Evolutionary conservation across 164 flowering plant genomes (phyloP), one percentile per base, ranked within the genome.

Genomic region (Protea cynaroides): DNA sequence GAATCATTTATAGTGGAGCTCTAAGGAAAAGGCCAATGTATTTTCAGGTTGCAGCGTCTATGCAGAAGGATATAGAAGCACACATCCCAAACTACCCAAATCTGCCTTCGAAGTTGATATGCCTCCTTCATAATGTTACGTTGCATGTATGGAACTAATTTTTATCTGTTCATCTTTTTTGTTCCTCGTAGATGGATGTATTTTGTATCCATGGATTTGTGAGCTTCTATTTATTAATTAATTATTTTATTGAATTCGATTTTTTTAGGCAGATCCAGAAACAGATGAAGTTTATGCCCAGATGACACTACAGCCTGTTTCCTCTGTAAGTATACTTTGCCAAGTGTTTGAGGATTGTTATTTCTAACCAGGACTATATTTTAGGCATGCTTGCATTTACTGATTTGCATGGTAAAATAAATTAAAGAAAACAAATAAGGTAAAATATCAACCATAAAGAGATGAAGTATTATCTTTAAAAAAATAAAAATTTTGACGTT

Each of bases 201-300:
- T 46, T 25, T 47, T 21, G 47, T 51, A 7, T 13, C 15, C 17
- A 17, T 47, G 15, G 44, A 2, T 34, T 22, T 54, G 9, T 36
- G 17, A 29, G 34, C 34, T 9, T 2, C 44, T 21, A 19, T 21
- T 9, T 59, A 51, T 29, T 63, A n/a, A 51, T 58, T 50, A 36
- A 25, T 58, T 59, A n/a, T 40, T 38, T 56, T 56, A 12, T 70
- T 51, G 19, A 68, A 55, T 65, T 58, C 65, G 54, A 34, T 65
- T 65, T 61, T 61, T 61, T 21, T 74, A 95, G 99, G 99, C 99
- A n/a, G 97, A 92, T 71, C 84, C 89, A 59, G 99, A 95, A 74
- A 91, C 99, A 4, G 99, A 94, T 70, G 99, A 94, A 79, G 99
- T 89, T 10, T 94, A 89, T 84, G 96, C 99, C 51, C 96, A 89